Percentiles rank a stretch among this genome's conserved stretches.
Evolutionary conservation across 495 filamentous ascomycete species (phyloP).

Genomic region (Pseudomonodictys pantanalensis): DNA sequence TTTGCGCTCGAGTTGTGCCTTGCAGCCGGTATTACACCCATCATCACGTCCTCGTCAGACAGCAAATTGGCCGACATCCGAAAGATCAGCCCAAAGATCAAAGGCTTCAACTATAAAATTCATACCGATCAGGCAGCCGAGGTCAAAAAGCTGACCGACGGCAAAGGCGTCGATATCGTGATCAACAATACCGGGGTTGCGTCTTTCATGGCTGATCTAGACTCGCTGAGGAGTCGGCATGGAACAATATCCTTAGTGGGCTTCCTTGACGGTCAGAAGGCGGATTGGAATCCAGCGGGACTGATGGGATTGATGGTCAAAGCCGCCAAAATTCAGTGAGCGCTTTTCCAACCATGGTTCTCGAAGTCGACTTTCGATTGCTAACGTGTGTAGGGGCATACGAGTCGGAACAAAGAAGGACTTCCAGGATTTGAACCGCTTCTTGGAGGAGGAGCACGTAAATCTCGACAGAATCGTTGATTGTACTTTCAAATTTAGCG

Average conservation of each 20-base stretch:
- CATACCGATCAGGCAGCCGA: conserved; percentile 26
- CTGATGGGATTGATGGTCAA: conserved; percentile 5
- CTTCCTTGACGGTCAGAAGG: conserved; percentile 8
- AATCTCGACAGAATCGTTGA: conserved; percentile 31
- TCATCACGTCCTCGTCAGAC: conserved; percentile 47
- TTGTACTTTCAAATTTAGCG: conserved; percentile 34
- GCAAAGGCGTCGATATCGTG: conserved; percentile 39
- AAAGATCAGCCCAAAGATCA: conserved; percentile 25
- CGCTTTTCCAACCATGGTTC: background rate
- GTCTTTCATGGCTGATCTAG: background rate
- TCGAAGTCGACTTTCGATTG: background rate
- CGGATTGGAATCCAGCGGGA: background rate
- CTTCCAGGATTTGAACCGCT: conserved; percentile 30
- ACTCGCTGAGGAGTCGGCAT: background rate
- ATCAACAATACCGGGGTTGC: conserved; percentile 19
- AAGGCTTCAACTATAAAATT: conserved; percentile 37
- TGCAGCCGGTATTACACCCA: conserved; percentile 33
- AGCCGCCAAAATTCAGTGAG: conserved; percentile 8
- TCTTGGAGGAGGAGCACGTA: conserved; percentile 38
- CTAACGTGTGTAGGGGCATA: conserved; percentile 32
- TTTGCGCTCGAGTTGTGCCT: conserved; percentile 31
- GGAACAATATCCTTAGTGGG: conserved; percentile 16
- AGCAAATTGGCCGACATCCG: conserved; percentile 31
- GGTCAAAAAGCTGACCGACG: conserved; percentile 35
- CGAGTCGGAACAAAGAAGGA: conserved; percentile 34